Conservation (phyloP, 2,329 filamentous ascomycete genomes). For the Aspergillus neoniger region DNA sequence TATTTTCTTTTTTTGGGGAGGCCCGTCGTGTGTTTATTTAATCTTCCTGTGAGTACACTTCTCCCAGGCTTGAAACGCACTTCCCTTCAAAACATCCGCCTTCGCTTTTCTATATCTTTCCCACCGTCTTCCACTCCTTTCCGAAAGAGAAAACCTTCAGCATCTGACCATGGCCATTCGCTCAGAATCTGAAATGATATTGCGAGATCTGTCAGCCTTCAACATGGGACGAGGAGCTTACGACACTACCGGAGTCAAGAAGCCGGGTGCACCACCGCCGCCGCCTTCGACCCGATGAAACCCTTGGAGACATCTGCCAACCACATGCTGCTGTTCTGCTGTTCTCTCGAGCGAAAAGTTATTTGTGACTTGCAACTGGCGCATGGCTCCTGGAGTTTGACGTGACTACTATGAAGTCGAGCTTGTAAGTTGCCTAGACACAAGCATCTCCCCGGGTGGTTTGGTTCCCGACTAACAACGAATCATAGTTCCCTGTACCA, state of each 20-base stretch:
- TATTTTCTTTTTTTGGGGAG: conserved; percentile 14
- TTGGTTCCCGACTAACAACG: conserved; percentile 18
- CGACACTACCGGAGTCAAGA: conserved; percentile 55
- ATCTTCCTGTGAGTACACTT: conserved; percentile 20
- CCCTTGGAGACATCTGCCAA: conserved; percentile 23
- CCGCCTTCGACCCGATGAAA: conserved; percentile 35
- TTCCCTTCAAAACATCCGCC: not conserved
- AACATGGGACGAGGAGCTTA: conserved; percentile 56
- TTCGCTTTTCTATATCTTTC: not conserved
- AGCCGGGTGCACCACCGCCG: conserved; percentile 49
- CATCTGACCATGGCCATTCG: conserved; percentile 34
- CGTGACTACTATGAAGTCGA: conserved; percentile 30
- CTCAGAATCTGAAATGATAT: conserved; percentile 44
- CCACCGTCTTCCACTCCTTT: conserved; percentile 4
- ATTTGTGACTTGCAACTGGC: conserved; percentile 27
- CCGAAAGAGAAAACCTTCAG: not conserved
- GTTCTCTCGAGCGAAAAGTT: conserved; percentile 24
- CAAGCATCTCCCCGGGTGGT: conserved; percentile 10
- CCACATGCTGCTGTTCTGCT: conserved; percentile 21
- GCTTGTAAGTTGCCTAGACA: conserved; percentile 26
- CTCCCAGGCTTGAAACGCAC: conserved; percentile 6
- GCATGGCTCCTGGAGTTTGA: conserved; percentile 30
- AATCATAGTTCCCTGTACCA: conserved; percentile 33
- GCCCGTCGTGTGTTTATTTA: conserved; percentile 16
- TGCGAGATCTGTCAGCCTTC: conserved; percentile 42